Evolutionary conservation across 148 eudicot species (phyloP).

Genomic region (Nyssa sinensis): DNA sequence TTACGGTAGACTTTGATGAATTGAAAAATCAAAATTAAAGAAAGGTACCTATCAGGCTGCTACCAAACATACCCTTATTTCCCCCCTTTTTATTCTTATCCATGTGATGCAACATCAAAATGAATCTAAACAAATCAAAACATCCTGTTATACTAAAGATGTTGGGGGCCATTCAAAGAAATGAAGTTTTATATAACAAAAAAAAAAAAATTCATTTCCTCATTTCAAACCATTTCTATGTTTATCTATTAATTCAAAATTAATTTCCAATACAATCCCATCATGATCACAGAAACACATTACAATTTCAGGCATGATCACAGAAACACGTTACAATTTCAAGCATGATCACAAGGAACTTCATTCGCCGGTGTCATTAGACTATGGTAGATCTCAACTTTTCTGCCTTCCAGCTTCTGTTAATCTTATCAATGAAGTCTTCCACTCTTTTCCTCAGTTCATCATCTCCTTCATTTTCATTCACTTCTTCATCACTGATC

Average conservation of each 20-base stretch:
- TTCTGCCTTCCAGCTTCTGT: slow-evolving; percentile 63
- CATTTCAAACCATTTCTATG: background rate
- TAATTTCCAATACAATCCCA: background rate
- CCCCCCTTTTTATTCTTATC: too few species aligned
- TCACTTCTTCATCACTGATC: slow-evolving; percentile 7
- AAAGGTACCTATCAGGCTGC: too few species aligned
- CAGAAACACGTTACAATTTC: background rate
- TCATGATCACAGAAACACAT: background rate
- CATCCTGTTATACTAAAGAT: too few species aligned
- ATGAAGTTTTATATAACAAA: too few species aligned
- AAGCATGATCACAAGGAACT: background rate
- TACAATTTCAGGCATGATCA: background rate
- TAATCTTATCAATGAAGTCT: slow-evolving; percentile 65
- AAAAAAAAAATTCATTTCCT: too few species aligned
- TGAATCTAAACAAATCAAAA: too few species aligned
- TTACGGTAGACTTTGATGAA: too few species aligned
- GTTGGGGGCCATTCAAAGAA: too few species aligned
- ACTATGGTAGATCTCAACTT: slow-evolving; percentile 22
- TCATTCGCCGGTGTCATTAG: too few species aligned
- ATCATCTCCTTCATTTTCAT: slow-evolving; percentile 28
- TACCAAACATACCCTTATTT: too few species aligned
- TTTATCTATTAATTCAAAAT: background rate
- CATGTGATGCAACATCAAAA: too few species aligned
- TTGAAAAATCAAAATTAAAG: too few species aligned
- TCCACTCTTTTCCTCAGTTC: slow-evolving; percentile 58